phyloP scores from a whole-genome alignment of 2,329 filamentous ascomycete genomes.

The Colletotrichum destructivum region DNA sequence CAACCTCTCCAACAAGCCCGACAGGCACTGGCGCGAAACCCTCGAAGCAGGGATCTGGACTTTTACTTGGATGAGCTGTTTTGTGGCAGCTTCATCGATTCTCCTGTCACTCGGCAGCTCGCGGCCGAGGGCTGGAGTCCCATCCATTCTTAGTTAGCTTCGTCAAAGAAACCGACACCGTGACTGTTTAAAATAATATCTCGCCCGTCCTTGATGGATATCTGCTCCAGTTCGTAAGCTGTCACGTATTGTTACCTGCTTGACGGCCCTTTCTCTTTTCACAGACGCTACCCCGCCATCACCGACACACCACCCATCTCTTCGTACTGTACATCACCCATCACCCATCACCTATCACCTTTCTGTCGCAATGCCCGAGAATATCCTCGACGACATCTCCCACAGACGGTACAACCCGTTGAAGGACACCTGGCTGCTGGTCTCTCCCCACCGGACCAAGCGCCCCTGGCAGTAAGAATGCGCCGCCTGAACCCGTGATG shows the following conservation, averaged over 20 bases:
- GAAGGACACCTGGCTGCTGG: slow-evolving; percentile 90
- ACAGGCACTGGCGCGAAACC: slow-evolving; percentile 8
- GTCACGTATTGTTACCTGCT: background rate
- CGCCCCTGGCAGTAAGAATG: slow-evolving; percentile 92
- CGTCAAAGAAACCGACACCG: slow-evolving; percentile 9
- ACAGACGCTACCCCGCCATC: slow-evolving; percentile 36
- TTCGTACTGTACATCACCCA: background rate
- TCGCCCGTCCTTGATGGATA: background rate
- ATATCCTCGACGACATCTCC: slow-evolving; percentile 93
- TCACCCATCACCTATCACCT: too few species aligned
- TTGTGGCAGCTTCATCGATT: slow-evolving; percentile 30
- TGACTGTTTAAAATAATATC: slow-evolving; percentile 32
- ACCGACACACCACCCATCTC: background rate
- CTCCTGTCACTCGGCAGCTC: slow-evolving; percentile 31
- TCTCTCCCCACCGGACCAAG: slow-evolving; percentile 97
- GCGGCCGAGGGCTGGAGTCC: slow-evolving; percentile 27
- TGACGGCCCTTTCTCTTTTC: background rate
- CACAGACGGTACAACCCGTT: slow-evolving; percentile 95
- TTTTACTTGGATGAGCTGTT: slow-evolving; percentile 40
- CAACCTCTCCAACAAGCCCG: slow-evolving; percentile 8
- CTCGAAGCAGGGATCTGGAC: slow-evolving; percentile 31
- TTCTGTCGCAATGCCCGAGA: slow-evolving; percentile 73
- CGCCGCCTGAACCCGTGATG: background rate
- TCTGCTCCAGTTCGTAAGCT: background rate
- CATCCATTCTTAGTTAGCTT: slow-evolving; percentile 28